Percentiles rank a stretch among this genome's conserved stretches.
Evolutionary conservation across 306 rosid genomes (phyloP).

Genomic region (Glycine soja): DNA sequence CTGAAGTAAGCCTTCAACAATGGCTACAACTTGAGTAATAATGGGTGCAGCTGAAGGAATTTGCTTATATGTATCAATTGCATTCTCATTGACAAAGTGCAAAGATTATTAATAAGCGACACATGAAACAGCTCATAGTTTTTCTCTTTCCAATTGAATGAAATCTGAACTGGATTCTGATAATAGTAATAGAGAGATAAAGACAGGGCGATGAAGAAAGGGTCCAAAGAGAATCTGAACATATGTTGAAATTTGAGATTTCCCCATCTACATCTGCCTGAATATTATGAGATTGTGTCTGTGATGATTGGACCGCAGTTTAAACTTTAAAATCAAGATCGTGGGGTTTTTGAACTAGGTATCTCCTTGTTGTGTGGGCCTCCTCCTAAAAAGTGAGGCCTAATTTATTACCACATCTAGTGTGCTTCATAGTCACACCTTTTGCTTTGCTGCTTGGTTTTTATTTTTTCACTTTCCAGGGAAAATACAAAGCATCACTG

Average conservation of each 20-base stretch:
- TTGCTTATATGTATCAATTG: background rate
- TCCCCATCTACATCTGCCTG: conserved; percentile 9
- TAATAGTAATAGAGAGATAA: background rate
- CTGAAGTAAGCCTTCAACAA: too few relatives aligned
- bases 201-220: background rate
- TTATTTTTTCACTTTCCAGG: background rate
- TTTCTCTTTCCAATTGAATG: background rate
- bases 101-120: background rate
- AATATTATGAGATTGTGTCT: conserved; percentile 12
- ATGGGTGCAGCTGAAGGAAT: background rate
- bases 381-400: conserved; percentile 5
- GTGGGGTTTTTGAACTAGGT: conserved; percentile 39
- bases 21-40: background rate
- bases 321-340: conserved; percentile 5
- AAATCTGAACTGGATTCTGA: conserved; percentile 3
- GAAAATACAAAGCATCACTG: background rate
- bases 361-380: conserved; percentile 31
- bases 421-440: conserved; percentile 15
- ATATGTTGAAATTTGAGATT: conserved; percentile 1
- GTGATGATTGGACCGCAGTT: conserved; percentile 34
- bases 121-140: background rate
- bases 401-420: conserved; percentile 36
- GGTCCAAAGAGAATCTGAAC: background rate
- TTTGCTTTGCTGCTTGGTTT: background rate
- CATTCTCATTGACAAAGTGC: background rate